Conservation (phyloP, 1,284 basidiomycete genomes). For the Cryptococcus jaspeensis region DNA sequence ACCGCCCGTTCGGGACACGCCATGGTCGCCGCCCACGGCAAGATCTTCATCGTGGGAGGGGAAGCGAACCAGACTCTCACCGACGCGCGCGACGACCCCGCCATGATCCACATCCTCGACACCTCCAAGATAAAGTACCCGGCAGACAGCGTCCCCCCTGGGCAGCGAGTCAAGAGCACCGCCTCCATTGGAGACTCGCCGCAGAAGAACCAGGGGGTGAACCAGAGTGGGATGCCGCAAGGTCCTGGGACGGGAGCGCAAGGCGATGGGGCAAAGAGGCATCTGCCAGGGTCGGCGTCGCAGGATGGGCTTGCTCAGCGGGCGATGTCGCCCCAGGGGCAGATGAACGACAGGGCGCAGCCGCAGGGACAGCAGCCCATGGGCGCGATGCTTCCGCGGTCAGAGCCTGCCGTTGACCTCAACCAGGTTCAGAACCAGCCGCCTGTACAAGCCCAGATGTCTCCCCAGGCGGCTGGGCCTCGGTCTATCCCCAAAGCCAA, state of each 20-base stretch:
- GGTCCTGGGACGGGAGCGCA: too few species aligned
- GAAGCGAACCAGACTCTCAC: slow-evolving; percentile 62
- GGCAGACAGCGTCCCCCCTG: slow-evolving; percentile 43
- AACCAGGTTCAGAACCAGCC: not conserved
- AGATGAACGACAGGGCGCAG: slow-evolving; percentile 14
- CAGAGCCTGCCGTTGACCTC: slow-evolving; percentile 15
- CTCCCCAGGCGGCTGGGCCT: slow-evolving; percentile 1
- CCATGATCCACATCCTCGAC: slow-evolving; percentile 83
- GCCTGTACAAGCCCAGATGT: slow-evolving; percentile 4
- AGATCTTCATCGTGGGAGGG: slow-evolving; percentile 90
- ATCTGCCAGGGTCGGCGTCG: slow-evolving; percentile 25
- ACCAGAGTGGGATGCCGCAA: not conserved
- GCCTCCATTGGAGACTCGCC: slow-evolving; percentile 4
- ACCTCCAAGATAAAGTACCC: slow-evolving; percentile 96
- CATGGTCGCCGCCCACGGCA: slow-evolving; percentile 84
- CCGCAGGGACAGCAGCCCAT: slow-evolving; percentile 4
- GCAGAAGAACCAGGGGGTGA: not conserved
- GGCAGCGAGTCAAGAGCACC: slow-evolving; percentile 9
- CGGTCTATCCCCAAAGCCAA: slow-evolving; percentile 9
- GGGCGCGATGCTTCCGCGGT: slow-evolving; percentile 10
- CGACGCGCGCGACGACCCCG: slow-evolving; percentile 68
- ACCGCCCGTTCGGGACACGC: slow-evolving; percentile 89
- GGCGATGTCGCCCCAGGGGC: slow-evolving; percentile 27
- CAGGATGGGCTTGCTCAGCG: slow-evolving; percentile 34
- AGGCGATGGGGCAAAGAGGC: slow-evolving; percentile 4